Evolutionary conservation across 768 basidiomycete genomes (phyloP), one percentile per base, ranked within the genome.

Genomic region (Suillus bovinus): DNA sequence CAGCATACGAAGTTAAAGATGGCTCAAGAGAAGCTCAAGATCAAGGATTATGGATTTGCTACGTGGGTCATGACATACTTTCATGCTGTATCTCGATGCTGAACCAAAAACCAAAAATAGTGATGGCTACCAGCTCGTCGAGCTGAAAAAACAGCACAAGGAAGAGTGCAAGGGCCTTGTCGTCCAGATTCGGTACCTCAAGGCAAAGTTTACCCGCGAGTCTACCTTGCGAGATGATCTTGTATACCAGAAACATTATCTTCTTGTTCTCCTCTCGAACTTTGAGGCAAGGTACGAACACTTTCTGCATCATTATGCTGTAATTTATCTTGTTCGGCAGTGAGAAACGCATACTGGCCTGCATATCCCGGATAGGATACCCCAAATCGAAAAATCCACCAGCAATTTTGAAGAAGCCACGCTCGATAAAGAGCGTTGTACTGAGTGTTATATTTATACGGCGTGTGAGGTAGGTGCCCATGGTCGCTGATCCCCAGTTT

Each of bases 121-220:
- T 22, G 84, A 90, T 63, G 80, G 82, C 5, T 69, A 67, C 17
- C 83, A 87, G 69, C 65, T 93, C 5, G 78, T 80, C 3, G 77
- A 78, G 14, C 69, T 92, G 65, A 87, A 82, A 66, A 67, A 77
- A 3, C 87, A 86, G 72, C 93, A 94, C 71, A 92, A 90, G 65
- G 85, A 86, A 64, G 94, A 98, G 71, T 90, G 91, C 79, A 95
- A 94, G 71, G 93, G 94, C 10, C 79, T 98, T 22, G 87, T 99
- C 55, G 85, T 93, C 9, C 94, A 97, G 73, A 94, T 97, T 62
- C 84, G 82, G 46, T 98, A 97, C 75, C 81, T 99, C 67, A 96
- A 99, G 73, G 90, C 91, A 60, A 94, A 93, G 71, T 96, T 89
- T 74, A 90, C 86, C 3, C 84, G 96, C 29, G 97, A 99, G 77